These are phyloP conservation scores for Neurospora sp. DNA, from an alignment of 495 filamentous ascomycete species.

Conservation along the genomic window DNA sequence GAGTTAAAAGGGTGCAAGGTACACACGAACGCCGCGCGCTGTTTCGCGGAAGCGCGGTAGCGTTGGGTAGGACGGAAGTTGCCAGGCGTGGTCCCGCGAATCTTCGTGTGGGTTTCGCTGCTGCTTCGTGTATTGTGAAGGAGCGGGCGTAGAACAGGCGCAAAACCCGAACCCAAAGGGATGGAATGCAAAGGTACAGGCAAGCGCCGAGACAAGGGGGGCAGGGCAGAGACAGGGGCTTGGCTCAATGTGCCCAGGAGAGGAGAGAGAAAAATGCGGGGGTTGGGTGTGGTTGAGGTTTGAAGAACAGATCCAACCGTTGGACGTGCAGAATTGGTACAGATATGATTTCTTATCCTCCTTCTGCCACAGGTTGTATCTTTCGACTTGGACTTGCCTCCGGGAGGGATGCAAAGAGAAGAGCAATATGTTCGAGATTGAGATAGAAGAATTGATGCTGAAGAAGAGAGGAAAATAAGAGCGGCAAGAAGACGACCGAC, in stretches of 20 bases:
- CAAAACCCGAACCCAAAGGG: not conserved
- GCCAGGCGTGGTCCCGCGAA: not conserved
- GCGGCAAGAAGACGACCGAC: not conserved
- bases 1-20: not conserved
- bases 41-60: not conserved
- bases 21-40: not conserved
- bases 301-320: not conserved
- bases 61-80: not conserved
- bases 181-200: not conserved
- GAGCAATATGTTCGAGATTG: not conserved
- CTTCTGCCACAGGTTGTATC: not conserved
- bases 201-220: not conserved
- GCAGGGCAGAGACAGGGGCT: not conserved
- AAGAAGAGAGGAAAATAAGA: not conserved
- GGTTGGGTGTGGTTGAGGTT: not conserved
- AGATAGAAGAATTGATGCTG: not conserved
- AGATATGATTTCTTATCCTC: not conserved
- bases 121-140: not conserved
- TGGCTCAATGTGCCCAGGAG: not conserved
- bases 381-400: not conserved
- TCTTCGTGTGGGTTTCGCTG: not conserved
- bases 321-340: not conserved
- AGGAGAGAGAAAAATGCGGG: not conserved
- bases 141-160: not conserved
- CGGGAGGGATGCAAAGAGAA: not conserved